Evolutionary conservation across 139 green algal species (phyloP).

Genomic region (Spirogloea muscicola): DNA sequence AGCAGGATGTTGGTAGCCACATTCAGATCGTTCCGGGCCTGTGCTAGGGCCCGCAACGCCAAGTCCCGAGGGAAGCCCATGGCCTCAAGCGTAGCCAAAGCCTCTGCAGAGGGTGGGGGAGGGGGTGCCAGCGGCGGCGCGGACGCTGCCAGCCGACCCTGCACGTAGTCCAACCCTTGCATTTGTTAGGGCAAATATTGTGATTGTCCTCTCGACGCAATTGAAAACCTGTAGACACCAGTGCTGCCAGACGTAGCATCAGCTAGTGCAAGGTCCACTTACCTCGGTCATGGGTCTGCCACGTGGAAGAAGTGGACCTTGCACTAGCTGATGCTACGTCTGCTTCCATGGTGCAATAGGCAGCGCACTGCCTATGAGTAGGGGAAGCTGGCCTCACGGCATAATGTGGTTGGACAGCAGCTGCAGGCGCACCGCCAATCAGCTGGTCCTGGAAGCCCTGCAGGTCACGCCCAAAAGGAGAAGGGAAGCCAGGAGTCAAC

Average conservation of each 20-base stretch:
- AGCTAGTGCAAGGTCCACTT: no score
- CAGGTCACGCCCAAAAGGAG: background rate
- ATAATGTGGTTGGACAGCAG: no score
- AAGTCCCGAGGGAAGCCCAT: conserved; percentile 45
- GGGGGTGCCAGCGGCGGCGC: background rate
- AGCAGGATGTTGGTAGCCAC: conserved; percentile 41
- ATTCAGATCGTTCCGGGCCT: conserved; percentile 44
- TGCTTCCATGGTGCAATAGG: background rate
- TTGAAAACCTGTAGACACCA: background rate
- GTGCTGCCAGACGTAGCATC: background rate
- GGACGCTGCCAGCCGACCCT: background rate
- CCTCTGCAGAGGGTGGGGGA: conserved; percentile 29
- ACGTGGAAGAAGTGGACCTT: background rate
- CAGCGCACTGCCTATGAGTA: background rate
- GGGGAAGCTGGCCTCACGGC: background rate
- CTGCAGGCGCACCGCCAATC: background rate
- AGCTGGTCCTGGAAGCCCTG: conserved; percentile 31
- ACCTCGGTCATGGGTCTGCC: no score
- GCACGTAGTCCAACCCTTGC: background rate
- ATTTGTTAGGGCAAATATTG: background rate
- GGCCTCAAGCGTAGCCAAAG: conserved; percentile 29
- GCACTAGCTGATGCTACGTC: background rate
- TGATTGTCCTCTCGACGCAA: background rate
- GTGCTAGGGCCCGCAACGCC: conserved; percentile 23
- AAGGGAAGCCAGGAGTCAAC: background rate